Evolutionary conservation across 2,329 filamentous ascomycete genomes (phyloP), one percentile per base, ranked within the genome.

Genomic region (Massarina eburnea): DNA sequence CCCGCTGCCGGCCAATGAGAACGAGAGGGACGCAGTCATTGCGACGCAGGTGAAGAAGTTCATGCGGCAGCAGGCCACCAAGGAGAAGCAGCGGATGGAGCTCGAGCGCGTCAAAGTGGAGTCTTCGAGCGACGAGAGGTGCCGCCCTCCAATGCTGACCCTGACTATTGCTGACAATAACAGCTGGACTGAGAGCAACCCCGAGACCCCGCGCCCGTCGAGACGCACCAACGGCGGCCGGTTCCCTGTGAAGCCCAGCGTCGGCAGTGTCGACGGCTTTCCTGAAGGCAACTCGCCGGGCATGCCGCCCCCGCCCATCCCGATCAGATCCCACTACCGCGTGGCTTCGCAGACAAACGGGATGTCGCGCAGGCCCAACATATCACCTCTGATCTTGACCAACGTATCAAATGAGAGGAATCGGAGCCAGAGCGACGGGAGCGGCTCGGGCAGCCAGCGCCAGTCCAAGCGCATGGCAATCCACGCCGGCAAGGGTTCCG

Each of bases 281-380:
- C 54, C 66, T 7, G 73, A 85, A 14, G 74, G 82, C 34, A 82
- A 83, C 52, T 92, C 88, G 3, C 88, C 88, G 12, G 83, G 79
- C 29, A 71, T 61, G 27, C 79, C 24, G 3, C 24, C 87, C 21
- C 89, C 91, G 2, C 88, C 88, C 1, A 88, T 95, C 48, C 90
- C 90, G 0, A 81, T 82, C 4, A 81, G 87, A 49, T 94, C 90
- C 3, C 91, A 96, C 66, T 89, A 89, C 56, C 84, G 91, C 22
- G 84, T 84, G 1, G 73, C 86, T 3, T 89, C 86, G 2, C 84
- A 87, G 55, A 84, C 88, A 19, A 79, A 55, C 74, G 57, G 79
- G 2, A 73, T 80, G 5, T 74, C 83, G 36, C 82, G 88, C 45
- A 79, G 86, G 45, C 88, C 90, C 1, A 83, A 84, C 2, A 80